These are phyloP conservation scores for Microcyclosporella mali DNA, from an alignment of 2,329 filamentous ascomycete species.

Conservation along the genomic window DNA sequence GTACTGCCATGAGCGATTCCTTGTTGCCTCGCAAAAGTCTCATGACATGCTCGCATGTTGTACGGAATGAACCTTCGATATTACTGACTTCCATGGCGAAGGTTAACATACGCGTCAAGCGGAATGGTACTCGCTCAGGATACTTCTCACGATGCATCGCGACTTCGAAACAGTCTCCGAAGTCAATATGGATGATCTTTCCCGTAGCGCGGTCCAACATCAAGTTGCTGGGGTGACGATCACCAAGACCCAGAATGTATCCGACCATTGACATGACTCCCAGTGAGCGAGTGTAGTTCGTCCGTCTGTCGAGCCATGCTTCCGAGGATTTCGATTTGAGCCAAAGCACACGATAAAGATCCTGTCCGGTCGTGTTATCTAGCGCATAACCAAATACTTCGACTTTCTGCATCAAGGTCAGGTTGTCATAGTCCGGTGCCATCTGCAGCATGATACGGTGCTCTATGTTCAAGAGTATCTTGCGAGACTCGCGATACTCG, in stretches of 20 bases:
- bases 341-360: slow-evolving; percentile 96
- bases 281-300: slow-evolving; percentile 96
- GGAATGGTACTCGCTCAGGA: slow-evolving; percentile 94
- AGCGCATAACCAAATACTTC: slow-evolving; percentile 98
- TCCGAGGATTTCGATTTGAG: slow-evolving; percentile 98
- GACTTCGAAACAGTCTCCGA: slow-evolving; percentile 98
- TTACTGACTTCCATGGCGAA: slow-evolving; percentile 99
- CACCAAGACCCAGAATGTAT: slow-evolving; percentile 93
- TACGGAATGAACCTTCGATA: slow-evolving; percentile 96
- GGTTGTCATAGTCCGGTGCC: slow-evolving; percentile 97
- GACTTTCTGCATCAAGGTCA: slow-evolving; percentile 99
- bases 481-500: slow-evolving; percentile 93
- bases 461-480: slow-evolving; percentile 97
- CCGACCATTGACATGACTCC: slow-evolving; percentile 99
- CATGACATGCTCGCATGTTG: slow-evolving; percentile 98
- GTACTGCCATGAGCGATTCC: slow-evolving; percentile 94
- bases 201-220: slow-evolving; percentile 95
- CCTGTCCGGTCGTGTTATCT: slow-evolving; percentile 97
- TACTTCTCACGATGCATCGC: slow-evolving; percentile 99
- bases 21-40: slow-evolving; percentile 93
- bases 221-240: slow-evolving; percentile 94
- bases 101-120: slow-evolving; percentile 95
- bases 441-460: slow-evolving; percentile 99
- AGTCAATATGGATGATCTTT: slow-evolving; percentile 98
- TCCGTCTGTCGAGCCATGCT: slow-evolving; percentile 92